phyloP scores from a whole-genome alignment of 2,329 filamentous ascomycete genomes.

The Neofusicoccum ribis region DNA sequence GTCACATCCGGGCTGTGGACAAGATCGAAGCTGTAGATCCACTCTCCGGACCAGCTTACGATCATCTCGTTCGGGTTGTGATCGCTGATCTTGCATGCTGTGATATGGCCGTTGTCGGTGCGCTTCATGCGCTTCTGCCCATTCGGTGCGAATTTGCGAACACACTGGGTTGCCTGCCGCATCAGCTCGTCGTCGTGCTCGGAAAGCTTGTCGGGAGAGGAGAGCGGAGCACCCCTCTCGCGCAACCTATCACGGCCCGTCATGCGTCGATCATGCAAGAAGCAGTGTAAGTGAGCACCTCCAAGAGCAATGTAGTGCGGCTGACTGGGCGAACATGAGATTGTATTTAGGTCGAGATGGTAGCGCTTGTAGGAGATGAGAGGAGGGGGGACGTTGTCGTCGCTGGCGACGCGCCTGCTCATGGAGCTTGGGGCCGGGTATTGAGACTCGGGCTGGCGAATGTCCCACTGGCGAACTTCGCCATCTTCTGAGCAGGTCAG shows the following conservation, averaged over 20 bases:
- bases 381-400: constrained; percentile 59
- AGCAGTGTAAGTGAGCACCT: constrained; percentile 68
- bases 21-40: constrained; percentile 67
- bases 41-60: constrained; percentile 67
- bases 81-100: constrained; percentile 70
- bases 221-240: constrained; percentile 54
- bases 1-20: constrained; percentile 58
- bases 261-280: constrained; percentile 69
- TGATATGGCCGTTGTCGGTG: constrained; percentile 64
- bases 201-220: constrained; percentile 43
- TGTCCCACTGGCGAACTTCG: constrained; percentile 68
- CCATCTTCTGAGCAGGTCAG: constrained; percentile 70
- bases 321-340: constrained; percentile 66
- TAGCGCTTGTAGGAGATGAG: constrained; percentile 67
- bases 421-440: constrained; percentile 45
- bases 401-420: constrained; percentile 32
- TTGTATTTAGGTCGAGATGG: constrained; percentile 65
- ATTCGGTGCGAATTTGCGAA: constrained; percentile 64
- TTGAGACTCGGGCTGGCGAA: constrained; percentile 63
- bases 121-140: constrained; percentile 56
- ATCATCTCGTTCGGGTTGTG: constrained; percentile 67
- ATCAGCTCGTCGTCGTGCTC: constrained; percentile 55
- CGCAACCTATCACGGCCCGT: constrained; percentile 58
- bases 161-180: constrained; percentile 63
- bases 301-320: constrained; percentile 70